Evolutionary conservation across 768 basidiomycete genomes (phyloP).

Genomic region (Cyathus striatus): DNA sequence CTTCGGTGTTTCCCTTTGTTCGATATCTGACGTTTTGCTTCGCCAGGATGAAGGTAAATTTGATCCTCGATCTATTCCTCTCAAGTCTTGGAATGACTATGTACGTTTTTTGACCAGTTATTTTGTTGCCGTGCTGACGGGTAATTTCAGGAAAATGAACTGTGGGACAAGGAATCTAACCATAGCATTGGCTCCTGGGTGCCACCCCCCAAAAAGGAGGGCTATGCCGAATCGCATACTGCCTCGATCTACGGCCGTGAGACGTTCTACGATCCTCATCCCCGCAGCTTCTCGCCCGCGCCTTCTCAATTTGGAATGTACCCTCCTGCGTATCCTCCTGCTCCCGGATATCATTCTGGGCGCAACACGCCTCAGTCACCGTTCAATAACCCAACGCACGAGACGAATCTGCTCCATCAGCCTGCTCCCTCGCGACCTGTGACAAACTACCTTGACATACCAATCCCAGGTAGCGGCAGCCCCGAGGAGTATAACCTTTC

Average conservation of each 20-base stretch:
- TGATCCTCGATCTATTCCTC: slow-evolving; percentile 86
- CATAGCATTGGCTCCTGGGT: slow-evolving; percentile 94
- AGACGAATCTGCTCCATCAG: slow-evolving; percentile 42
- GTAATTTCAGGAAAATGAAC: slow-evolving; percentile 75
- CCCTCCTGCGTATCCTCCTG: no score
- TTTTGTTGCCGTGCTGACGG: slow-evolving; percentile 3
- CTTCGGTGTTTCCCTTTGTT: neutral
- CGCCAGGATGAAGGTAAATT: slow-evolving; percentile 99
- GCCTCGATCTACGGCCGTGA: slow-evolving; percentile 85
- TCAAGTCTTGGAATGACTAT: slow-evolving; percentile 97
- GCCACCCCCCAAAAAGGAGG: slow-evolving; percentile 72
- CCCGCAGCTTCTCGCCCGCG: slow-evolving; percentile 66
- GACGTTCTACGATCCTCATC: slow-evolving; percentile 78
- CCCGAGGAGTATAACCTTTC: slow-evolving; percentile 47
- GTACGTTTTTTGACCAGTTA: slow-evolving; percentile 33
- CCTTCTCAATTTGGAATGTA: slow-evolving; percentile 61
- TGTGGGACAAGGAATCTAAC: slow-evolving; percentile 97
- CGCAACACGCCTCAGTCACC: slow-evolving; percentile 64
- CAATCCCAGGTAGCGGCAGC: slow-evolving; percentile 48
- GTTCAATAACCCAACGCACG: slow-evolving; percentile 25
- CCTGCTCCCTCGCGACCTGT: slow-evolving; percentile 64
- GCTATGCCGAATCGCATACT: slow-evolving; percentile 72
- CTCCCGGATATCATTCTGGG: slow-evolving; percentile 75
- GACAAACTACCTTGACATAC: slow-evolving; percentile 75
- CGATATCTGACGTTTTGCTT: slow-evolving; percentile 5